phyloP scores from a whole-genome alignment of 2,329 filamentous ascomycete species.

The Exophiala mesophila region DNA sequence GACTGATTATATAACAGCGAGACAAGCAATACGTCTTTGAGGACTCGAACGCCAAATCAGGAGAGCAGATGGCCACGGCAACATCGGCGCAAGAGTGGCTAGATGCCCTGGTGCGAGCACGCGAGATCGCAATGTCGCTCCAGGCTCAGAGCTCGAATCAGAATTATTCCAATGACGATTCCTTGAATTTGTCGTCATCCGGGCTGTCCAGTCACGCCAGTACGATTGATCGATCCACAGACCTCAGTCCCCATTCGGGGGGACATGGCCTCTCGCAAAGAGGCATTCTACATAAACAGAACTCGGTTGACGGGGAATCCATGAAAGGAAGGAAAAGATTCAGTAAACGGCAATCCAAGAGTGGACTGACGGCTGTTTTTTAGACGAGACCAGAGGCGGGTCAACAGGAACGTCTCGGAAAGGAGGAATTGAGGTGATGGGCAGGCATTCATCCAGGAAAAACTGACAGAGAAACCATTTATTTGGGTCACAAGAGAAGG shows the following conservation, averaged over 20 bases:
- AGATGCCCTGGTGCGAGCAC: conserved; percentile 78
- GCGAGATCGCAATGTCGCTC: conserved; percentile 68
- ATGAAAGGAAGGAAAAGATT: conserved; percentile 62
- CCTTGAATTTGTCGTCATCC: conserved; percentile 64
- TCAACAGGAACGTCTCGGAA: conserved; percentile 13
- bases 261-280: conserved; percentile 38
- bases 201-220: conserved; percentile 62
- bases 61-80: conserved; percentile 58
- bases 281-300: conserved; percentile 40
- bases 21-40: conserved; percentile 93
- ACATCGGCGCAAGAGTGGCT: conserved; percentile 85
- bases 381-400: conserved; percentile 1
- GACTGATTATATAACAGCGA: conserved; percentile 51
- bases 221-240: conserved; percentile 39
- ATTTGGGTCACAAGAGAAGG: too few relatives aligned
- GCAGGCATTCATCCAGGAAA: too few relatives aligned
- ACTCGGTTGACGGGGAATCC: conserved; percentile 47
- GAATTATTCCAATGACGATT: conserved; percentile 62
- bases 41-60: conserved; percentile 70
- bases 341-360: conserved; percentile 90
- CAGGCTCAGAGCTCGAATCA: conserved; percentile 56
- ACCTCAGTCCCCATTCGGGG: conserved; percentile 30
- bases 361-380: conserved; percentile 85
- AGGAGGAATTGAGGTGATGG: too few relatives aligned
- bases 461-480: too few relatives aligned